Evolutionary conservation across 148 eudicot species (phyloP), one percentile per base, ranked within the genome.

Genomic region (Beta vulgaris): DNA sequence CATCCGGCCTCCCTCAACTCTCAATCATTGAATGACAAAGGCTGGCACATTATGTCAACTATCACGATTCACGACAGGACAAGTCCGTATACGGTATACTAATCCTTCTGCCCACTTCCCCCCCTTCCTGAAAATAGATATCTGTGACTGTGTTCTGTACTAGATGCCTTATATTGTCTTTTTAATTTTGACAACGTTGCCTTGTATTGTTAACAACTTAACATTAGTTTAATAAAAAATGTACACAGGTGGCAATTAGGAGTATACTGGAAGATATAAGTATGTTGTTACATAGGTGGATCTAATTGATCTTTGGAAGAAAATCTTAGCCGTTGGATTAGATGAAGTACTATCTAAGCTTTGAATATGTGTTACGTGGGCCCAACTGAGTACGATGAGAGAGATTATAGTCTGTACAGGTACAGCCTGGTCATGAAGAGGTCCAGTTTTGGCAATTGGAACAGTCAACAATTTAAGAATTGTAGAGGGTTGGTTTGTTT

Each of bases 381-480:
- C 75, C 66, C 57, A 32, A 3, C 16, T 64, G 57, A 60, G 4
- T 28, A 57, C 6, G n/a, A n/a, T n/a, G n/a, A 21, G 13, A 43
- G 10, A 19, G 71, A 66, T 51, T 66, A 75, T 36, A n/a, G n/a
- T n/a, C n/a, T n/a, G n/a, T n/a, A n/a, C n/a, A n/a, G n/a, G 64
- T 65, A 54, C 78, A 75, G 78, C 40, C 72, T 75, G 64, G 72
- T 75, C 26, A 65, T 15, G 54, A 75, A 75, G 35, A 75, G 46
- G 78, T 51, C 78, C 64, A 36, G 26, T 75, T 75, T 75, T 75
- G 72, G 72, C n/a, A n/a, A n/a, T n/a, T n/a, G n/a, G n/a, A 51
- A 53, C 39, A 11, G 72, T 75, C 78, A 66, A 49, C 44, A 61
- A 55, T 40, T 72, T 25, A 7, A 58, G 49, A 28, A 58, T 34